A percentile compares a stretch with the other conserved stretches of the same genome.
These are phyloP conservation scores for Tylopilus balloui DNA, from an alignment of 768 basidiomycete species.

Conservation along the genomic window DNA sequence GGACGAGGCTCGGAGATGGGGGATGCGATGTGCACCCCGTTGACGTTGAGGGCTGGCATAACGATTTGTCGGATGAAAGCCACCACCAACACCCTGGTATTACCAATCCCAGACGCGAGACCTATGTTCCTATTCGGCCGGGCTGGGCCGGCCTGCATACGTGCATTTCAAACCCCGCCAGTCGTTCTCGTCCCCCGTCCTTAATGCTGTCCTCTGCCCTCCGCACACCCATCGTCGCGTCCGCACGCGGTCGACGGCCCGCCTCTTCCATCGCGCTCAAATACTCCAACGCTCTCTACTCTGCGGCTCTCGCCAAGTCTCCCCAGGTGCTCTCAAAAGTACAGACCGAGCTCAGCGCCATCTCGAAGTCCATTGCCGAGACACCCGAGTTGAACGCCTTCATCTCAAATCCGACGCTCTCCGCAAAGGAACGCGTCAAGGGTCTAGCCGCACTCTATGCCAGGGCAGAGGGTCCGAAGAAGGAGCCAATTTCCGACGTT, in stretches of 20 bases:
- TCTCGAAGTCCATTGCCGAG: conserved; percentile 65
- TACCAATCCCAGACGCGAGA: conserved; percentile 2
- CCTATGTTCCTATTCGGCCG: conserved; percentile 4
- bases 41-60: conserved; percentile 35
- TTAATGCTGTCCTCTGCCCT: conserved; percentile 51
- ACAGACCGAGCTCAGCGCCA: conserved; percentile 71
- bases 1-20: conserved; percentile 29
- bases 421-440: conserved; percentile 64
- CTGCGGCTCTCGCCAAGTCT: conserved; percentile 79
- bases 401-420: conserved; percentile 89
- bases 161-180: not conserved
- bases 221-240: conserved; percentile 44
- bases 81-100: not conserved
- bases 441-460: conserved; percentile 67
- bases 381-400: conserved; percentile 64
- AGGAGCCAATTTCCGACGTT: conserved; percentile 75
- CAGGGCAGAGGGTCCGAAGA: conserved; percentile 65
- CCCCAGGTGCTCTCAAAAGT: conserved; percentile 80
- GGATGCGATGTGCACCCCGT: conserved; percentile 11
- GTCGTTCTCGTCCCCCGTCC: not conserved
- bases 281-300: conserved; percentile 80
- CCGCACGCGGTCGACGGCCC: conserved; percentile 51
- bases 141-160: conserved; percentile 3
- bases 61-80: not conserved
- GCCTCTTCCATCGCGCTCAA: conserved; percentile 76